Evolutionary conservation across 352 stramenopile species (phyloP), one percentile per base, ranked within the genome.

Genomic region (Stramenopiles sp.): DNA sequence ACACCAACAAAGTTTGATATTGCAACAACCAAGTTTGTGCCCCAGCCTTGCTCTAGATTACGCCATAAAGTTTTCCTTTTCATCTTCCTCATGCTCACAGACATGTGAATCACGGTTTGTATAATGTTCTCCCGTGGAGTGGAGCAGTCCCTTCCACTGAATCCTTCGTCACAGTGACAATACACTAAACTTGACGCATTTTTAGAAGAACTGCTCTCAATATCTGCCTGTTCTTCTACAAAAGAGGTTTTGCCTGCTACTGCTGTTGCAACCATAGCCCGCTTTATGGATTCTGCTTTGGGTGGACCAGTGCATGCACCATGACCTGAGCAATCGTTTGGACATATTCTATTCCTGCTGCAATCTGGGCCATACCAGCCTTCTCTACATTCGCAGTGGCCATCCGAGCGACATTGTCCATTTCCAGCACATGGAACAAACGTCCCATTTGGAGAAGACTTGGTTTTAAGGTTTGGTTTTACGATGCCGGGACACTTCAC

Each of bases 91-190:
- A 78, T 33, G 8, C 30, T 33, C 14, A 78, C 4, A 33, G 71
- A 78, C 71, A 78, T 14, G 22, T 14, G 30, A 78, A 78, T 33
- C 8, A 8, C 4, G 22, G 14, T 78, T 31, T 4, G 71, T 8
- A 78, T 78, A 14, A 78, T 78, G 4, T 14, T 4, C 14, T 78
- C 71, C 30, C 22, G 4, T 78, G 71, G 71, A 33, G 1, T 14
- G 14, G 71, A 78, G 14, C 71, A 78, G 14, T 78, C 71, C 14
- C 4, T 14, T 4, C 4, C 71, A 33, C 71, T 78, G 31, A 78
- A 78, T 14, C 71, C 71, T 78, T 78, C 71, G 22, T 78, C 71
- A 33, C 71, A 78, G 22, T 78, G 71, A 14, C 71, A 78, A 78
- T 78, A 78, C 1, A 78, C 71, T 22, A 25, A 27, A 22, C 22